A percentile compares a stretch with the other conserved stretches of the same genome.
Evolutionary conservation across 2,329 filamentous ascomycete species (phyloP).

Genomic region (Microdochium nivale): DNA sequence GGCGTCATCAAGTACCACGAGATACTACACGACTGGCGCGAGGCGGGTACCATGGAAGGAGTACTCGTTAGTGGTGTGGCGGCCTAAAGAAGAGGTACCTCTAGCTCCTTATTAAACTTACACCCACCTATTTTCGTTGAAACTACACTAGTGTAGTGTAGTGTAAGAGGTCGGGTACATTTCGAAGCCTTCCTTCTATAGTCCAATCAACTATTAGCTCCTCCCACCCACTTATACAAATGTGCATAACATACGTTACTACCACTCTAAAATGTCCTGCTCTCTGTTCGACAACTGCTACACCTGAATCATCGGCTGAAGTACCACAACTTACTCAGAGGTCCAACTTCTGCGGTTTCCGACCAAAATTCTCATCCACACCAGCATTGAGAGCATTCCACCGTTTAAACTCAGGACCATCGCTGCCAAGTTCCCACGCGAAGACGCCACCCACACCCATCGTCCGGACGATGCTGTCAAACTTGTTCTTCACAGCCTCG

Average conservation of each 20-base stretch:
- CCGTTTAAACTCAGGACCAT: conserved; percentile 18
- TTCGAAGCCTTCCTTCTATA: no score
- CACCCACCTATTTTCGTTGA: no score
- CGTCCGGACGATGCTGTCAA: conserved; percentile 15
- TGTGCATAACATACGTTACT: no score
- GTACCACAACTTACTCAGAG: not conserved
- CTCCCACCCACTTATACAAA: no score
- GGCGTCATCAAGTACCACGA: conserved; percentile 22
- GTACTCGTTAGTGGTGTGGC: not conserved
- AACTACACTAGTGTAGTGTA: no score
- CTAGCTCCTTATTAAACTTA: no score
- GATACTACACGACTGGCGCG: conserved; percentile 17
- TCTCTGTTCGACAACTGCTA: no score
- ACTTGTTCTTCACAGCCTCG: conserved; percentile 16
- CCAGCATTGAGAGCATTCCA: conserved; percentile 15
- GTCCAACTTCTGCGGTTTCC: not conserved
- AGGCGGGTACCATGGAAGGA: conserved; percentile 16
- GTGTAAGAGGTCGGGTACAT: no score
- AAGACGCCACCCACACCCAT: conserved; percentile 21
- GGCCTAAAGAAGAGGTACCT: no score
- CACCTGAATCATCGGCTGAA: no score
- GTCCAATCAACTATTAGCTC: no score
- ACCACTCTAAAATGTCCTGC: no score
- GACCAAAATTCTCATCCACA: conserved; percentile 1
- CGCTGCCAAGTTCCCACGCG: conserved; percentile 23